phyloP scores from a whole-genome alignment of 148 eudicot genomes.

The Rhododendron simsii region DNA sequence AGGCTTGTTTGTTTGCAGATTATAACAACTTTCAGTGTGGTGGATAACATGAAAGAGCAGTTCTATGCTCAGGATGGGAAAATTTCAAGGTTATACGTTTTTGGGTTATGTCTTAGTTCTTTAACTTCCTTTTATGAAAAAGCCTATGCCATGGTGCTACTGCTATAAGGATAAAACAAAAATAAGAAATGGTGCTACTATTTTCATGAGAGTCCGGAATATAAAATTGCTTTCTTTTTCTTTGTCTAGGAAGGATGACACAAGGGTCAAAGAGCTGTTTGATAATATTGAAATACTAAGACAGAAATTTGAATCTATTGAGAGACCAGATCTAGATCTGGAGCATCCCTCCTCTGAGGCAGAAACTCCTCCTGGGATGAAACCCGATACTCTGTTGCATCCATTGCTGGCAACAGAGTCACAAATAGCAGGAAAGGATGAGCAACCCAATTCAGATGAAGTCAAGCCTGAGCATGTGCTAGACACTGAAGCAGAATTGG shows the following conservation, averaged over 20 bases:
- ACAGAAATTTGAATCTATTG: slow-evolving; percentile 66
- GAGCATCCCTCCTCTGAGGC: slow-evolving; percentile 52
- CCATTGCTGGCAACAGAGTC: slow-evolving; percentile 12
- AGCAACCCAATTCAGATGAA: slow-evolving; percentile 19
- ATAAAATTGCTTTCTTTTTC: background rate
- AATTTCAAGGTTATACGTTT: slow-evolving; percentile 52
- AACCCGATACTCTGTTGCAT: slow-evolving; percentile 28
- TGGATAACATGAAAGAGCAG: slow-evolving; percentile 95
- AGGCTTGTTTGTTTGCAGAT: slow-evolving; percentile 42
- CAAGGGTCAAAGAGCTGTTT: slow-evolving; percentile 62
- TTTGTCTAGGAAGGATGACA: slow-evolving; percentile 65
- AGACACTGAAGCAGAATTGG: slow-evolving; percentile 82
- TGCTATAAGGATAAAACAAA: background rate
- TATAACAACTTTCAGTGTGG: slow-evolving; percentile 88
- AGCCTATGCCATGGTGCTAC: background rate
- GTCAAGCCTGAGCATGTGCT: slow-evolving; percentile 38
- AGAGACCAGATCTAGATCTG: slow-evolving; percentile 71
- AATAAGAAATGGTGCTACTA: background rate
- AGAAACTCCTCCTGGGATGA: slow-evolving; percentile 38
- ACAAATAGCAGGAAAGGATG: slow-evolving; percentile 27
- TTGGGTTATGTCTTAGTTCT: background rate
- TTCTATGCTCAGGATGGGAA: slow-evolving; percentile 56
- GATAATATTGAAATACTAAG: slow-evolving; percentile 70
- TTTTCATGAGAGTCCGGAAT: background rate
- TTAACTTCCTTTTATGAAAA: background rate